Percentiles rank a stretch among this genome's conserved stretches.
These are phyloP conservation scores for Cordyceps tenuipes DNA, from an alignment of 2,329 filamentous ascomycete genomes.

Conservation along the genomic window DNA sequence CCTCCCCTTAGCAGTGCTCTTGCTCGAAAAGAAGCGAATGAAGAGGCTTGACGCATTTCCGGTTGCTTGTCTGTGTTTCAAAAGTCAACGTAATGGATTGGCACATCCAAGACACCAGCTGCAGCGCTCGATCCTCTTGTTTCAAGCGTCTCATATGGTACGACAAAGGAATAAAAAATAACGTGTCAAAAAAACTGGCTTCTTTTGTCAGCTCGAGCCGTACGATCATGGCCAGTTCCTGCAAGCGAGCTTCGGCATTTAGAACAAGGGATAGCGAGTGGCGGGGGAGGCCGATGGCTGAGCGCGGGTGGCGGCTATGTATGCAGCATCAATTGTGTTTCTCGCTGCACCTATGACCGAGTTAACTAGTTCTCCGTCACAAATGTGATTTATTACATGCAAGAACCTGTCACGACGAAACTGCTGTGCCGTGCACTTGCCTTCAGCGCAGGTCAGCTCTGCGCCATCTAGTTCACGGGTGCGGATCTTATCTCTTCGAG, in stretches of 20 bases:
- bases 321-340: background rate
- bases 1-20: background rate
- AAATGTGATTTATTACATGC: background rate
- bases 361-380: background rate
- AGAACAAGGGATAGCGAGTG: background rate
- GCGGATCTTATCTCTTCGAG: background rate
- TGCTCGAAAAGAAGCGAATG: background rate
- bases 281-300: background rate
- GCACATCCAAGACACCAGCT: background rate
- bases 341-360: background rate
- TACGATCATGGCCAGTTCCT: background rate
- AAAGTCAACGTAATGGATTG: background rate
- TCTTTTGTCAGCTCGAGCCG: background rate
- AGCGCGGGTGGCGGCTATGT: background rate
- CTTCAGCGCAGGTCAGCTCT: background rate
- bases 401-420: background rate
- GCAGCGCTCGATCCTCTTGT: background rate
- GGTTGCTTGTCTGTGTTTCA: background rate
- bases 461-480: background rate
- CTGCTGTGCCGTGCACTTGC: background rate
- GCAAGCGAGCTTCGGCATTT: constrained; percentile 4
- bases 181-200: background rate
- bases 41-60: background rate
- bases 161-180: background rate
- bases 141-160: background rate